phyloP scores from a whole-genome alignment of 345 rosid species.

The Euphorbia pulcherrima region DNA sequence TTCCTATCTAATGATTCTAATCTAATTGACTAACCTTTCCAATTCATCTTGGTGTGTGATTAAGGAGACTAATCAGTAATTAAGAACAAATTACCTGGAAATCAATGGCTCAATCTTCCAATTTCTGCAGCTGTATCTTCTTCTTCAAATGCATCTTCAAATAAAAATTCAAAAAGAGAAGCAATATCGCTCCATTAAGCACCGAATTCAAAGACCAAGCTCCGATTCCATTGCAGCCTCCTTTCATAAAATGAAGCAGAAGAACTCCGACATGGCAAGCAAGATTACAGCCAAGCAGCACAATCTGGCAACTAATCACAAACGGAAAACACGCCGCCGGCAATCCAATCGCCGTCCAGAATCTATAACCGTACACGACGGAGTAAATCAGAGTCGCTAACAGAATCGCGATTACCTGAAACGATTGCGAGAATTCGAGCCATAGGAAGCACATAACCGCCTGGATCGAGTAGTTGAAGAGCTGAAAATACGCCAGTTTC shows the following conservation, averaged over 20 bases:
- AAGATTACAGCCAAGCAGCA: conserved; percentile 54
- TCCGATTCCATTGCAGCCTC: conserved; percentile 89
- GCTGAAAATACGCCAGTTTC: conserved; percentile 52
- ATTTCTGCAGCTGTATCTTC: not conserved
- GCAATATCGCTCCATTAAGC: conserved; percentile 55
- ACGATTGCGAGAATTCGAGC: conserved; percentile 88
- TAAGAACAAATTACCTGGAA: not conserved
- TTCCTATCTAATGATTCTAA: not conserved
- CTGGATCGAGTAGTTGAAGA: conserved; percentile 53
- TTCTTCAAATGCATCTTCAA: conserved; percentile 31
- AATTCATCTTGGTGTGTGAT: too few species aligned
- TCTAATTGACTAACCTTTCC: not conserved
- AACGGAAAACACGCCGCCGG: conserved; percentile 69
- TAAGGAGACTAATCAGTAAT: too few species aligned
- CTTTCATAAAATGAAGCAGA: conserved; percentile 63
- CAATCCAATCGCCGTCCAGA: conserved; percentile 65
- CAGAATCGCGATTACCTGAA: conserved; percentile 74
- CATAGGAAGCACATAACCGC: conserved; percentile 70
- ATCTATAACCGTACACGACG: conserved; percentile 65
- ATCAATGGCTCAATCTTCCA: not conserved
- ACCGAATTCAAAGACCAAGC: conserved; percentile 85
- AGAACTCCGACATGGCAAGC: conserved; percentile 77
- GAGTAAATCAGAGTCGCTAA: conserved; percentile 63
- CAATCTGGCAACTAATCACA: conserved; percentile 61
- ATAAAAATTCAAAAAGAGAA: conserved; percentile 62